phyloP scores from a whole-genome alignment of 495 filamentous ascomycete species.

The Parmelia sp. region DNA sequence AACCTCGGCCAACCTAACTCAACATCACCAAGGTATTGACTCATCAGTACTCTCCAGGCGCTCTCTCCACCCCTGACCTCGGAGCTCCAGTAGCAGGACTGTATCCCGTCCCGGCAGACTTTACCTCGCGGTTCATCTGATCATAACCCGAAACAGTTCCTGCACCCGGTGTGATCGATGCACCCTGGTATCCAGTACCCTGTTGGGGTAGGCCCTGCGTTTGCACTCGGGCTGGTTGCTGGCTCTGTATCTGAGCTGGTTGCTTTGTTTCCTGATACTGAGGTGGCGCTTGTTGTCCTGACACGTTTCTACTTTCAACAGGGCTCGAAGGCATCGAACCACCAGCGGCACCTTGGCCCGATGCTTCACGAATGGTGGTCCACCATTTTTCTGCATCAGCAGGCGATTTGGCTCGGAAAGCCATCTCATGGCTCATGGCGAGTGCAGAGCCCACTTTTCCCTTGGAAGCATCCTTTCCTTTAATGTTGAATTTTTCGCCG shows the following conservation, averaged over 20 bases:
- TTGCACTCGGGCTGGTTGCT: slow-evolving; percentile 30
- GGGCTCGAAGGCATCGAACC: slow-evolving; percentile 31
- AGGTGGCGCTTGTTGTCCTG: slow-evolving; percentile 17
- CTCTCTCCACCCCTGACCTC: slow-evolving; percentile 22
- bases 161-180: slow-evolving; percentile 15
- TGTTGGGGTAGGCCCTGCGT: slow-evolving; percentile 30
- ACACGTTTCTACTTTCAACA: slow-evolving; percentile 24
- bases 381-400: slow-evolving; percentile 77
- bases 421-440: slow-evolving; percentile 55
- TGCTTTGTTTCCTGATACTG: slow-evolving; percentile 24
- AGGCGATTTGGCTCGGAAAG: slow-evolving; percentile 67
- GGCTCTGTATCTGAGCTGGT: slow-evolving; percentile 33
- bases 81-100: slow-evolving; percentile 16
- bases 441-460: slow-evolving; percentile 54
- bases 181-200: slow-evolving; percentile 22
- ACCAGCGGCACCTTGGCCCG: slow-evolving; percentile 32
- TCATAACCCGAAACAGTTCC: slow-evolving; percentile 7
- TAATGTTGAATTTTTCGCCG: slow-evolving; percentile 83
- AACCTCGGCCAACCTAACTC: not conserved
- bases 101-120: slow-evolving; percentile 1
- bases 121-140: slow-evolving; percentile 10
- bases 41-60: slow-evolving; percentile 26
- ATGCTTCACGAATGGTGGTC: slow-evolving; percentile 53
- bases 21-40: not conserved
- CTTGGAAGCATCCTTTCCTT: slow-evolving; percentile 78